These are phyloP conservation scores for Fraxinus pennsylvanica DNA, from an alignment of 257 asterid species.

Conservation along the genomic window DNA sequence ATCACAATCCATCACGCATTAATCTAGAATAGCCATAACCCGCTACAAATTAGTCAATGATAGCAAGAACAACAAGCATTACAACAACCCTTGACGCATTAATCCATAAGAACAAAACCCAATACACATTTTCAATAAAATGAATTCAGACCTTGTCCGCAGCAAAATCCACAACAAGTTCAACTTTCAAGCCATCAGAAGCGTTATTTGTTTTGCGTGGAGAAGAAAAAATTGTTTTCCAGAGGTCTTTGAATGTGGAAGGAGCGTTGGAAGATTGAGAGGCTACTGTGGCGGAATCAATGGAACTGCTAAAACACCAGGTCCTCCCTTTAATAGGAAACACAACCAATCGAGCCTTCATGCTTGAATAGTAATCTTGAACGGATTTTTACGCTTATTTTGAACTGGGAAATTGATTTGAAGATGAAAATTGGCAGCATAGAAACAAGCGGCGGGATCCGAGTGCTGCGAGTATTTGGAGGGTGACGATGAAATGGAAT, in stretches of 20 bases:
- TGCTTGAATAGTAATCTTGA: slow-evolving; percentile 20
- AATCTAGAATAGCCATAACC: neutral
- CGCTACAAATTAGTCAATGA: neutral
- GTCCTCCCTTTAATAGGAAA: slow-evolving; percentile 89
- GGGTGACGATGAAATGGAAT: neutral
- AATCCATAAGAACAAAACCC: slow-evolving; percentile 5
- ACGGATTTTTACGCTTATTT: neutral
- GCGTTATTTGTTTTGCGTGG: slow-evolving; percentile 15
- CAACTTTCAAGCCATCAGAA: slow-evolving; percentile 48
- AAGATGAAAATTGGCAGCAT: neutral
- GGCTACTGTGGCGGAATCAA: slow-evolving; percentile 50
- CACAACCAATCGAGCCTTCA: slow-evolving; percentile 83
- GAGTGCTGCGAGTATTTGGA: neutral
- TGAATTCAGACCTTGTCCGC: slow-evolving; percentile 56
- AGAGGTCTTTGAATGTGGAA: slow-evolving; percentile 70
- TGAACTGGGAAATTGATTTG: neutral
- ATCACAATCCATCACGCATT: neutral
- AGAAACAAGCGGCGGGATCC: neutral
- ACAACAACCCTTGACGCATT: slow-evolving; percentile 9
- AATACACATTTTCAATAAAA: neutral
- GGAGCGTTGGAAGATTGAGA: slow-evolving; percentile 61
- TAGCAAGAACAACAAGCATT: neutral
- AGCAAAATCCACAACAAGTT: slow-evolving; percentile 69
- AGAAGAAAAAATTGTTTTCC: slow-evolving; percentile 46
- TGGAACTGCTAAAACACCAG: slow-evolving; percentile 86